A percentile compares a stretch with the other conserved stretches of the same genome.
phyloP scores from a whole-genome alignment of 1,284 basidiomycete species.

The Apiotrichum mycotoxinovorans region DNA sequence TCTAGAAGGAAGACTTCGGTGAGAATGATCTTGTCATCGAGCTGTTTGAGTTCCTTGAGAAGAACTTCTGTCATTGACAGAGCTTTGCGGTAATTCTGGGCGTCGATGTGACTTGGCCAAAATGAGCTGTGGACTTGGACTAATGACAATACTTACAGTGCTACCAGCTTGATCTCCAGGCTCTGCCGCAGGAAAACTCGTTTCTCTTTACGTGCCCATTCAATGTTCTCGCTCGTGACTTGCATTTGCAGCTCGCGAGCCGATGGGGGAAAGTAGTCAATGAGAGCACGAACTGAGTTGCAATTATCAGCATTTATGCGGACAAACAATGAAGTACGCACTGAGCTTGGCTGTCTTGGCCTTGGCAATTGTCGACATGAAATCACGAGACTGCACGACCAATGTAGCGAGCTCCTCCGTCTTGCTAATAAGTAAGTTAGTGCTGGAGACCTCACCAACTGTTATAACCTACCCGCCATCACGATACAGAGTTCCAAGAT shows the following conservation, averaged over 20 bases:
- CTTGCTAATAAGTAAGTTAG: constrained; percentile 58
- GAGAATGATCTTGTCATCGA: constrained; percentile 97
- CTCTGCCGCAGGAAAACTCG: constrained; percentile 94
- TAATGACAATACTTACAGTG: constrained; percentile 63
- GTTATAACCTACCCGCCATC: constrained; percentile 84
- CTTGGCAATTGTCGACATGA: constrained; percentile 93
- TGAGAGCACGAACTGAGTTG: constrained; percentile 74
- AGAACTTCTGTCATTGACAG: constrained; percentile 77
- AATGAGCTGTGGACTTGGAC: not conserved
- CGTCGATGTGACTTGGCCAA: constrained; percentile 64
- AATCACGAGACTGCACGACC: constrained; percentile 77
- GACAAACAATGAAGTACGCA: constrained; percentile 50
- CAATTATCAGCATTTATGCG: too few species aligned
- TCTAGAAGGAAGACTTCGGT: constrained; percentile 96
- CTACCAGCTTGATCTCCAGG: constrained; percentile 83
- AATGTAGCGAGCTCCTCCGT: constrained; percentile 79
- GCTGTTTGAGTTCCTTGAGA: constrained; percentile 81
- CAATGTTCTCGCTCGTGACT: constrained; percentile 83
- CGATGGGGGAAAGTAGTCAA: constrained; percentile 79
- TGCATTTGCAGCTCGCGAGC: constrained; percentile 76
- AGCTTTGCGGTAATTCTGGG: constrained; percentile 72
- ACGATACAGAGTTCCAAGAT: constrained; percentile 81
- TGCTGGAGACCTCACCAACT: constrained; percentile 33
- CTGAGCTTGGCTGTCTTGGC: constrained; percentile 97
- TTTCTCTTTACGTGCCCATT: constrained; percentile 88